Percentiles rank a stretch among this genome's conserved stretches.
These are phyloP conservation scores for Neolentinus lepideus DNA, from an alignment of 1,284 basidiomycete species.

Conservation along the genomic window DNA sequence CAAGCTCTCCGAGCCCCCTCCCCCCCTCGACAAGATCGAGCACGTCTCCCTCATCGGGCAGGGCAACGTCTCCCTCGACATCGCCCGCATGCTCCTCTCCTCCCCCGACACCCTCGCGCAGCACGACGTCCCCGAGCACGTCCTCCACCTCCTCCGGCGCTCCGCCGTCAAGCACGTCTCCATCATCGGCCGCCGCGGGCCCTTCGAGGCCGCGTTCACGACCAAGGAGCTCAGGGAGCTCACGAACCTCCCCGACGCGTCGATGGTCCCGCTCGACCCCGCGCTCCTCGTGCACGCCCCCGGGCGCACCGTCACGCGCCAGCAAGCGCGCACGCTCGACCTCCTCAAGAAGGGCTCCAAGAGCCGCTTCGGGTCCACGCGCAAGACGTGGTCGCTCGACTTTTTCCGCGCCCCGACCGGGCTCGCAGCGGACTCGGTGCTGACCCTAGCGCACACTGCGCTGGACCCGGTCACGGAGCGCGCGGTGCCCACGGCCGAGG, in stretches of 20 bases:
- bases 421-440: constrained; percentile 29
- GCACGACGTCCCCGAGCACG: constrained; percentile 79
- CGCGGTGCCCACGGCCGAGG: constrained; percentile 56
- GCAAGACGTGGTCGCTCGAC: constrained; percentile 73
- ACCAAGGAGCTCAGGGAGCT: constrained; percentile 94
- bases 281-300: constrained; percentile 33
- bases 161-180: constrained; percentile 74
- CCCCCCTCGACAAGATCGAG: constrained; percentile 50
- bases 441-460: constrained; percentile 54
- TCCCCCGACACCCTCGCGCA: constrained; percentile 52
- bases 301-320: constrained; percentile 40
- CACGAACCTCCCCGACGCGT: constrained; percentile 68
- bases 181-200: constrained; percentile 83
- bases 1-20: constrained; percentile 39
- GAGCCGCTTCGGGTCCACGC: constrained; percentile 34
- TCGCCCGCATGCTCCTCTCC: constrained; percentile 85
- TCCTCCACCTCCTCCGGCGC: constrained; percentile 61
- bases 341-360: constrained; percentile 67
- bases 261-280: constrained; percentile 55
- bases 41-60: constrained; percentile 90
- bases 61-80: constrained; percentile 94
- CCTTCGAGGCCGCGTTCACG: constrained; percentile 87
- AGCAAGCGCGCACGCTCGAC: constrained; percentile 61
- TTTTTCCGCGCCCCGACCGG: constrained; percentile 71
- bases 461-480: constrained; percentile 42